Conservation (phyloP, 129 eudicot species). For the Scalesia atractyloides region DNA sequence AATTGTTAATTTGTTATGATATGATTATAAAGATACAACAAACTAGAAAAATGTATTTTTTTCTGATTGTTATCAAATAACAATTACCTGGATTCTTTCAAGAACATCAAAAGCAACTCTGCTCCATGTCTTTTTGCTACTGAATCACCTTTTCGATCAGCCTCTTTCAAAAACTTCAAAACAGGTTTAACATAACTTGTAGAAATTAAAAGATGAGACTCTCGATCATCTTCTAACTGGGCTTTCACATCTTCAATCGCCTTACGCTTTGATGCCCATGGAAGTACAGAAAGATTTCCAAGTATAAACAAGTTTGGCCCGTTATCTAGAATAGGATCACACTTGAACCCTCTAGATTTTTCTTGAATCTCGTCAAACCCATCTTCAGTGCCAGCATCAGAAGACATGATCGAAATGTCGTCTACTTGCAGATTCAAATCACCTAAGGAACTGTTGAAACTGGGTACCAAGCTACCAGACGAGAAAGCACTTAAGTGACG, state of each 20-base stretch:
- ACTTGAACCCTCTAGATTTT: not conserved
- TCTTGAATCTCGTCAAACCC: slow-evolving; percentile 20
- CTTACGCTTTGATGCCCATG: slow-evolving; percentile 36
- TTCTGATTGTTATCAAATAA: not conserved
- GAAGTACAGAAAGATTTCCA: slow-evolving; percentile 35
- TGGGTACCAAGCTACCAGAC: slow-evolving; percentile 26
- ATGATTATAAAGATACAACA: not conserved
- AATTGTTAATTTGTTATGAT: not conserved
- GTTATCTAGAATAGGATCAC: not conserved
- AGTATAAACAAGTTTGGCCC: slow-evolving; percentile 33
- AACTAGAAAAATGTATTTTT: too few species aligned
- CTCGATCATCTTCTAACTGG: slow-evolving; percentile 24
- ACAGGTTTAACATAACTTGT: slow-evolving; percentile 34
- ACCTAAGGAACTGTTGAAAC: slow-evolving; percentile 33
- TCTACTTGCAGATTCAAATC: slow-evolving; percentile 38
- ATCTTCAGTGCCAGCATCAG: slow-evolving; percentile 17
- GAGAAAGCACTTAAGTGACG: slow-evolving; percentile 21
- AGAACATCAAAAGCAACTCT: slow-evolving; percentile 40
- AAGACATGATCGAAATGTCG: slow-evolving; percentile 29
- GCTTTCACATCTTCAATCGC: slow-evolving; percentile 40
- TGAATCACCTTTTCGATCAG: slow-evolving; percentile 31
- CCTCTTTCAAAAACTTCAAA: slow-evolving; percentile 39
- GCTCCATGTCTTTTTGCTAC: slow-evolving; percentile 39
- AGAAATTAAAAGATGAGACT: slow-evolving; percentile 19
- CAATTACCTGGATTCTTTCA: slow-evolving; percentile 42